Evolutionary conservation across 2,329 filamentous ascomycete species (phyloP).

Genomic region (Aspergillus fructus): DNA sequence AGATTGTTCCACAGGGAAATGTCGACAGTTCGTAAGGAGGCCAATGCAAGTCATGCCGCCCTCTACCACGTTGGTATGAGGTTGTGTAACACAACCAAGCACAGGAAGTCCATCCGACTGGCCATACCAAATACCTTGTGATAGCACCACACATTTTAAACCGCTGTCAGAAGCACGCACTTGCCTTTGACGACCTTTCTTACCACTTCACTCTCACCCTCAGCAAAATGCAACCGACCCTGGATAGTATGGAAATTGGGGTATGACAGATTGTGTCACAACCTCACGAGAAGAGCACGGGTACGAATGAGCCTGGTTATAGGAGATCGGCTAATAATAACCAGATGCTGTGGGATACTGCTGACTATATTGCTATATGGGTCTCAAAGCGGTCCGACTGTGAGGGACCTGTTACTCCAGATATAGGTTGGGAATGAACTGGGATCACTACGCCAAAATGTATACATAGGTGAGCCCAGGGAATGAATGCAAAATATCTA

Average conservation of each 20-base stretch:
- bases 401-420: too few relatives aligned
- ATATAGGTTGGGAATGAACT: too few relatives aligned
- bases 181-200: neutral
- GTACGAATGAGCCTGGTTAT: neutral
- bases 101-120: neutral
- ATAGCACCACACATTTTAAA: neutral
- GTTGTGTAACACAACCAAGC: constrained; percentile 5
- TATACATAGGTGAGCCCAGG: too few relatives aligned
- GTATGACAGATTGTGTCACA: neutral
- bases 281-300: neutral
- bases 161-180: neutral
- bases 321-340: neutral
- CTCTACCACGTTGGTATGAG: neutral
- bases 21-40: neutral
- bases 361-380: too few relatives aligned
- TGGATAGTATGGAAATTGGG: neutral
- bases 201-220: neutral
- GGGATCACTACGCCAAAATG: too few relatives aligned
- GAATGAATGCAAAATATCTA: too few relatives aligned
- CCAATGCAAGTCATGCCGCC: neutral
- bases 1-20: neutral
- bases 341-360: too few relatives aligned
- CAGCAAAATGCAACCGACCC: neutral
- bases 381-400: too few relatives aligned
- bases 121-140: neutral